phyloP scores from a whole-genome alignment of 306 rosid genomes.

The Boehmeria nivea region DNA sequence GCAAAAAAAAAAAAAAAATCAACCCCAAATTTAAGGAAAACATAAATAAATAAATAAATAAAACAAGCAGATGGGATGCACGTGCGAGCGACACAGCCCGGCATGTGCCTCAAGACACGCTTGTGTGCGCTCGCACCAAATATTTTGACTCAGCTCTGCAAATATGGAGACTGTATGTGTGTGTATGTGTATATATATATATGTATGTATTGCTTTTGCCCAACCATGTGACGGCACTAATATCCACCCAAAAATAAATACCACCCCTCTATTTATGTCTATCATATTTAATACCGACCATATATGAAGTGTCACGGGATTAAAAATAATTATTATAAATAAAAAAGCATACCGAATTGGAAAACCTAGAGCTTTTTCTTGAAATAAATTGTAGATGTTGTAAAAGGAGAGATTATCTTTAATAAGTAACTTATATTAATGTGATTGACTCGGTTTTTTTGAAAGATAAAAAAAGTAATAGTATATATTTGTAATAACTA shows the following conservation, averaged over 20 bases:
- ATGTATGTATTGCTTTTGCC: neutral
- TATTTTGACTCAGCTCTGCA: conserved; percentile 13
- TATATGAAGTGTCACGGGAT: too few species aligned
- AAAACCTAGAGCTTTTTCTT: too few species aligned
- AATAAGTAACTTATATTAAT: too few species aligned
- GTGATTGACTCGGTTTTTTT: too few species aligned
- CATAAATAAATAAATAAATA: too few species aligned
- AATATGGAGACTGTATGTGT: neutral
- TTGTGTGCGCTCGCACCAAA: conserved; percentile 48
- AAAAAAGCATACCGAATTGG: too few species aligned
- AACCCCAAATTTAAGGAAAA: neutral
- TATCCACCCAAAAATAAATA: neutral
- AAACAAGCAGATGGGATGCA: conserved; percentile 20
- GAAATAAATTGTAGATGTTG: too few species aligned
- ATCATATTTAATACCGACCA: too few species aligned
- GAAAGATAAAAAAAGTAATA: too few species aligned
- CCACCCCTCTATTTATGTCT: neutral
- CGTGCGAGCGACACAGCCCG: conserved; percentile 38
- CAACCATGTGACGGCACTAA: conserved; percentile 16
- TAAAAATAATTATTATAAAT: neutral
- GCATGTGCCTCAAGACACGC: conserved; percentile 71
- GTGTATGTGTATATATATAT: neutral
- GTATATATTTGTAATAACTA: too few species aligned
- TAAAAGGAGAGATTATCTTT: too few species aligned
- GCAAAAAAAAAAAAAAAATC: neutral